Percentiles rank a stretch among this genome's conserved stretches.
phyloP scores from a whole-genome alignment of 1,284 basidiomycete species.

The Malassezia arunalokei region DNA sequence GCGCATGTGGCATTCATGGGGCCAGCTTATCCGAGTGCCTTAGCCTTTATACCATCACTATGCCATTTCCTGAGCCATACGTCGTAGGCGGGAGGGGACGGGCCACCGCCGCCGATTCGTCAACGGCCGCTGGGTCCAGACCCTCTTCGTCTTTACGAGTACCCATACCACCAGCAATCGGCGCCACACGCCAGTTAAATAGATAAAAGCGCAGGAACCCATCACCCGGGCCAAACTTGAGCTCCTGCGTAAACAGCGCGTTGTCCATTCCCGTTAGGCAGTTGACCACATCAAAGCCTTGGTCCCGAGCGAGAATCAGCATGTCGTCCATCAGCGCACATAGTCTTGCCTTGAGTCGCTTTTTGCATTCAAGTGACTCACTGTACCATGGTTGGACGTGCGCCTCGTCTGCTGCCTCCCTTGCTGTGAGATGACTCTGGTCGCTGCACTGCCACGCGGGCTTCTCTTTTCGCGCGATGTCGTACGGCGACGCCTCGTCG shows the following conservation, averaged over 20 bases:
- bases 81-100: slow-evolving; percentile 7
- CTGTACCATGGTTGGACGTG: slow-evolving; percentile 21
- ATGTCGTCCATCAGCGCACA: slow-evolving; percentile 64
- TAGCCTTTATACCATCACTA: slow-evolving; percentile 37
- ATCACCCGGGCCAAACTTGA: slow-evolving; percentile 76
- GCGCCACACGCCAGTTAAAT: slow-evolving; percentile 48
- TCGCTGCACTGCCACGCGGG: slow-evolving; percentile 23
- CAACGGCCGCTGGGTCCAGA: slow-evolving; percentile 28
- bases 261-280: slow-evolving; percentile 92
- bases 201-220: slow-evolving; percentile 80
- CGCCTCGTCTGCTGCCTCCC: slow-evolving; percentile 29
- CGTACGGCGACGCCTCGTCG: slow-evolving; percentile 8
- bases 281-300: slow-evolving; percentile 90
- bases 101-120: slow-evolving; percentile 4
- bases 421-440: slow-evolving; percentile 22
- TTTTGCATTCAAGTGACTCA: slow-evolving; percentile 54
- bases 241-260: slow-evolving; percentile 62
- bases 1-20: slow-evolving; percentile 82
- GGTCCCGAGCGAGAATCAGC: slow-evolving; percentile 60
- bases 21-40: slow-evolving; percentile 5
- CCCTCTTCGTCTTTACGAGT: slow-evolving; percentile 30
- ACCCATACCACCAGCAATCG: slow-evolving; percentile 40
- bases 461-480: not conserved
- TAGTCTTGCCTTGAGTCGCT: slow-evolving; percentile 59
- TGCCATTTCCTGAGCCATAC: slow-evolving; percentile 33